Evolutionary conservation across 1,139 yeast species (phyloP), one percentile per base, ranked within the genome.

Genomic region (Suhomyces bolitotheri): DNA sequence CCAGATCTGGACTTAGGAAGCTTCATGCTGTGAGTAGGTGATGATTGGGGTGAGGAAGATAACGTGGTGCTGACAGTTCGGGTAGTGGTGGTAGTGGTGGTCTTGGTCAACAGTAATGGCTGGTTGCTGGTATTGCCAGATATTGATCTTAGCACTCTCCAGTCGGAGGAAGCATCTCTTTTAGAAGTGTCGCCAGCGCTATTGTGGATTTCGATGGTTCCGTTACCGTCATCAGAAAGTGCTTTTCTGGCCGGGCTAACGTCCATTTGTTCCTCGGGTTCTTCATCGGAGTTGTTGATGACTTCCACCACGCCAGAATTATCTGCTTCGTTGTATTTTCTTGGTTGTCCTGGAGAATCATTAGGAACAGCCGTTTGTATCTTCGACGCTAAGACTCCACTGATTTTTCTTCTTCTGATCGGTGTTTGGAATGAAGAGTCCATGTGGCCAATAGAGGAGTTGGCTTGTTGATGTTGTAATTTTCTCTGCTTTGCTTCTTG

Each of bases 281-380:
- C 50, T 29, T 64, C 73, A 43, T 69, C 74, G 0, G 71, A 66
- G 39, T 68, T 68, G 45, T 65, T 67, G 28, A 58, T 48, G 19
- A 63, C 50, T 27, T 60, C 68, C 8, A 54, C 55, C 12, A 54
- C 41, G 12, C 61, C 53, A 12, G 63, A 46, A 36, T 51, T 44
- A 27, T 54, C 50, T 10, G 54, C 58, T 41, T 71, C 58, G 50
- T 72, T 53, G 29, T 73, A 73, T 54, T 92, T 92, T 56, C 98
- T 76, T 22, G 98, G 98, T 62, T 92, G 98, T 2, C 98, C 98
- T 0, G 98, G 97, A 2, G 96, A 87, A 33, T 88, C 88, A 46
- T 77, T 78, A 3, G 97, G 98, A 16, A 92, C 89, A 0, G 92
- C 94, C 13, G 81, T 76, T 49, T 77, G 84, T 25, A 80, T 76